These are phyloP conservation scores for Platanthera guangdongensis DNA, from an alignment of 106 monocot genomes.

Conservation along the genomic window DNA sequence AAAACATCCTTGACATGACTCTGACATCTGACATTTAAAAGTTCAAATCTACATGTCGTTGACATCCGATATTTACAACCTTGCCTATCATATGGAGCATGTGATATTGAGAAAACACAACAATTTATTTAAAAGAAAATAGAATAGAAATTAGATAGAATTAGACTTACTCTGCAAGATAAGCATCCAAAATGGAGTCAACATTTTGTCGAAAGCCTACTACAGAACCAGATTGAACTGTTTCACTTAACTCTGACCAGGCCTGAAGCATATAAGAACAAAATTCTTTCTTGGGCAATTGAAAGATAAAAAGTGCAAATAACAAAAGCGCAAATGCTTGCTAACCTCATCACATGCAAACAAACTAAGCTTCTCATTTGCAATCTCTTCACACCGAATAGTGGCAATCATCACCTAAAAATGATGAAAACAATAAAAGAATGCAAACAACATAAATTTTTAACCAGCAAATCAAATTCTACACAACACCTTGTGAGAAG, in stretches of 20 bases:
- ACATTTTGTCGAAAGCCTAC: conserved; percentile 67
- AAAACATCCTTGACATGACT: no score
- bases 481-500: no score
- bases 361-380: no score
- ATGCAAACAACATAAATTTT: neutral
- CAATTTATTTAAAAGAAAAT: no score
- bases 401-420: no score
- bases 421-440: conserved; percentile 1
- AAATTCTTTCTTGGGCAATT: neutral
- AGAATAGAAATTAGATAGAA: neutral
- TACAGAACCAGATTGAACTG: conserved; percentile 49
- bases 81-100: no score
- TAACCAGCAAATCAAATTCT: no score
- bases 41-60: no score
- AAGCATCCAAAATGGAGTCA: conserved; percentile 40
- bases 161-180: conserved; percentile 50
- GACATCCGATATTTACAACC: no score
- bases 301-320: neutral
- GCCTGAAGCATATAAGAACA: conserved; percentile 18
- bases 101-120: no score
- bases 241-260: conserved; percentile 55
- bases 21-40: no score
- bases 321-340: conserved; percentile 5
- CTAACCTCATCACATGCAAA: conserved; percentile 21
- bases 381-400: no score